These are phyloP conservation scores for Diaporthe sp. DNA, from an alignment of 2,329 filamentous ascomycete species.

Conservation along the genomic window DNA sequence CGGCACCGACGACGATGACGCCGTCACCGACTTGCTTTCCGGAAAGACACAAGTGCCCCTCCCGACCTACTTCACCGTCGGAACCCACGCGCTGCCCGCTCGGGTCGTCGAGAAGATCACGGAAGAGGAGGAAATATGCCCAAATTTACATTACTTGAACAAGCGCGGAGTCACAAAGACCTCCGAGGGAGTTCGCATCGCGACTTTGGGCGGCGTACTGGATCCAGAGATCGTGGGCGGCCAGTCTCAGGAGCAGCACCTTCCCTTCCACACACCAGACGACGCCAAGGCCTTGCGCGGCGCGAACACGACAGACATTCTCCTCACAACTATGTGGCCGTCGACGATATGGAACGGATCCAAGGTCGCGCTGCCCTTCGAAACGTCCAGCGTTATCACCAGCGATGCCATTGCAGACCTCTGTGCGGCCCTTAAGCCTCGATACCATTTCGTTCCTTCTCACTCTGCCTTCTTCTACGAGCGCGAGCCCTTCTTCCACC, in stretches of 20 bases:
- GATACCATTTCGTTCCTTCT: conserved; percentile 88
- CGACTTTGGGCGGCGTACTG: conserved; percentile 83
- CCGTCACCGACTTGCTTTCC: conserved; percentile 74
- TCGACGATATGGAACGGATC: conserved; percentile 79
- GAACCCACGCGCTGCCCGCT: conserved; percentile 78
- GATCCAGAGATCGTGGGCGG: conserved; percentile 73
- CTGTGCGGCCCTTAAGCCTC: conserved; percentile 84
- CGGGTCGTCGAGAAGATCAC: conserved; percentile 81
- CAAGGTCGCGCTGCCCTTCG: conserved; percentile 69
- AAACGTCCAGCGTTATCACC: conserved; percentile 64
- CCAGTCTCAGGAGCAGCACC: conserved; percentile 78
- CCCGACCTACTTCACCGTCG: conserved; percentile 92
- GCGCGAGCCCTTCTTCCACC: conserved; percentile 91
- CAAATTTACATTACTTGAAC: conserved; percentile 92
- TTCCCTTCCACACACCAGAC: conserved; percentile 82
- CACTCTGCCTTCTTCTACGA: conserved; percentile 81
- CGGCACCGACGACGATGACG: conserved; percentile 67
- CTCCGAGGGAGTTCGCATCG: conserved; percentile 88
- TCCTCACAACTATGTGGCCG: conserved; percentile 91
- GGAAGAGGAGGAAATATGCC: conserved; percentile 81
- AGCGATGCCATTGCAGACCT: conserved; percentile 83
- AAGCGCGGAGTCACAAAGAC: conserved; percentile 92
- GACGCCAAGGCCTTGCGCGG: conserved; percentile 84
- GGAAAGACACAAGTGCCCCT: conserved; percentile 83
- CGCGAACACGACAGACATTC: conserved; percentile 85